A percentile compares a stretch with the other conserved stretches of the same genome.
These are phyloP conservation scores for Rhizophora mangle DNA, from an alignment of 345 rosid genomes.

Conservation along the genomic window DNA sequence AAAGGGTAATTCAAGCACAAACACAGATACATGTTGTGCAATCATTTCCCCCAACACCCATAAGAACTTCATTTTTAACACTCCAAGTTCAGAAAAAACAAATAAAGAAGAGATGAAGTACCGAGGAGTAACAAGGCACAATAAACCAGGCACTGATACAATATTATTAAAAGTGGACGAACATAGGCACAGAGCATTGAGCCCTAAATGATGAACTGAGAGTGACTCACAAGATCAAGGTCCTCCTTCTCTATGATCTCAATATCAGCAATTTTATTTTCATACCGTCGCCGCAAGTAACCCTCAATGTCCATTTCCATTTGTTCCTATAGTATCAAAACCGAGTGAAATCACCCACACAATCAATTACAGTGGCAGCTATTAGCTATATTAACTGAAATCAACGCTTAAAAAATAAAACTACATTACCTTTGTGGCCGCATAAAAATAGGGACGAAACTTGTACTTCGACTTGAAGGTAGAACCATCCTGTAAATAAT, in stretches of 20 bases:
- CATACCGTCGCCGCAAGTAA: slow-evolving; percentile 76
- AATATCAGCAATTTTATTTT: slow-evolving; percentile 72
- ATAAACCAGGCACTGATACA: too few relatives aligned
- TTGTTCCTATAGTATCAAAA: slow-evolving; percentile 44
- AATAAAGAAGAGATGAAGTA: too few relatives aligned
- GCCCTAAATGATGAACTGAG: neutral
- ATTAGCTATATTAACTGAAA: neutral
- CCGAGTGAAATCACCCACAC: slow-evolving; percentile 1
- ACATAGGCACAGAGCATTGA: neutral
- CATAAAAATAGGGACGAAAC: slow-evolving; percentile 89
- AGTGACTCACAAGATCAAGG: slow-evolving; percentile 74
- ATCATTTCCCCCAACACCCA: too few relatives aligned
- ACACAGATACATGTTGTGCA: too few relatives aligned
- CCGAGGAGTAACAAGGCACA: too few relatives aligned
- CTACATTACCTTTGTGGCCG: slow-evolving; percentile 60
- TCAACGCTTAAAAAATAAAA: neutral
- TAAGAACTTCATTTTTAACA: too few relatives aligned
- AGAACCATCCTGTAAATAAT: slow-evolving; percentile 64
- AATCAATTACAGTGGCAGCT: neutral
- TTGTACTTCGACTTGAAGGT: slow-evolving; percentile 83
- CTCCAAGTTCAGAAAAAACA: too few relatives aligned
- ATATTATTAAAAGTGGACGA: neutral
- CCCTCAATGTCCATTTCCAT: slow-evolving; percentile 90
- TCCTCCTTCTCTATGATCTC: slow-evolving; percentile 82
- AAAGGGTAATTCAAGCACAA: too few relatives aligned